Percentiles rank a stretch among this genome's conserved stretches.
Evolutionary conservation across 768 basidiomycete species (phyloP).

Genomic region (Agaricus subrufescens): DNA sequence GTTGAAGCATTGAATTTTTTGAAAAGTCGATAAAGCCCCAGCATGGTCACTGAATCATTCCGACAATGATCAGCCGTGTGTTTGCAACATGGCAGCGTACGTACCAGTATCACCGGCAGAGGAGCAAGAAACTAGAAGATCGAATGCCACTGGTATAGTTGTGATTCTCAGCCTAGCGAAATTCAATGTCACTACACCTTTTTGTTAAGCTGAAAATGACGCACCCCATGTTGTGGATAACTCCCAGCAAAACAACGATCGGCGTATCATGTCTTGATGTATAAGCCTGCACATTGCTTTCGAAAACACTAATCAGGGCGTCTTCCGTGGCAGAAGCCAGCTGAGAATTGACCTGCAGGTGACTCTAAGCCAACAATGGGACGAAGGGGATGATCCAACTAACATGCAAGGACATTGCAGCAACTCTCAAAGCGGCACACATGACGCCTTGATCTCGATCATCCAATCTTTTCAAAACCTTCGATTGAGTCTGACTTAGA

Average conservation of each 20-base stretch:
- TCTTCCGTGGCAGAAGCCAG: slow-evolving; percentile 1
- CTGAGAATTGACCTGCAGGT: background rate
- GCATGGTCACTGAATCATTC: slow-evolving; percentile 18
- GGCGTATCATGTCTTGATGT: background rate
- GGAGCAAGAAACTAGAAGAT: background rate
- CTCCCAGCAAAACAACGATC: background rate
- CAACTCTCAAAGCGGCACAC: slow-evolving; percentile 38
- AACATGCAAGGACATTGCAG: slow-evolving; percentile 10
- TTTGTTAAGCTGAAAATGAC: background rate
- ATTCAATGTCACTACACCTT: background rate
- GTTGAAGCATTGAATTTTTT: slow-evolving; percentile 23
- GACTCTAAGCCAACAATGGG: background rate
- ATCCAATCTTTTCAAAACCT: slow-evolving; percentile 33
- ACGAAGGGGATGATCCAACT: background rate
- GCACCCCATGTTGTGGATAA: slow-evolving; percentile 1
- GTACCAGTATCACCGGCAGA: background rate
- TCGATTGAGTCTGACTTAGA: slow-evolving; percentile 35
- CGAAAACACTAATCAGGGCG: slow-evolving; percentile 2
- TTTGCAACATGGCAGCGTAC: background rate
- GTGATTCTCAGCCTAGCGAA: background rate
- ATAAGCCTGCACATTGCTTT: background rate
- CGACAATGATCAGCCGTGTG: slow-evolving; percentile 1
- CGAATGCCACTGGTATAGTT: slow-evolving; percentile 3
- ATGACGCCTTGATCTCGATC: slow-evolving; percentile 42
- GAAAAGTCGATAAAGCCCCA: slow-evolving; percentile 34